phyloP scores from a whole-genome alignment of 331 rosid species.

The Cydonia oblonga region DNA sequence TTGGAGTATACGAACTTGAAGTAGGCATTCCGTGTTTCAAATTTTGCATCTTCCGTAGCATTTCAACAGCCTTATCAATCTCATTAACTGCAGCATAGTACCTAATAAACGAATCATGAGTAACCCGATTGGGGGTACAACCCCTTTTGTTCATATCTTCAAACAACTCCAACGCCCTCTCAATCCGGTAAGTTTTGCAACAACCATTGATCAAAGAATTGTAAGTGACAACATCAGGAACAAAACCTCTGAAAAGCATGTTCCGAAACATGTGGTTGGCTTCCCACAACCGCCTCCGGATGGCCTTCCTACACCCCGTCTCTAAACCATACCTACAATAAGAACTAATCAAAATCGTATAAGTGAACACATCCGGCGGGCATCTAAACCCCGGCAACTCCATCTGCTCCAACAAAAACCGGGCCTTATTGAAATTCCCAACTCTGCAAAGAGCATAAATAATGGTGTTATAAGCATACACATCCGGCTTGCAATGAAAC shows the following conservation, averaged over 20 bases:
- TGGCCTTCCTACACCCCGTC: slow-evolving; percentile 75
- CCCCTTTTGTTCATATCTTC: slow-evolving; percentile 69
- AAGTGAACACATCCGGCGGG: slow-evolving; percentile 67
- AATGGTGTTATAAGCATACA: slow-evolving; percentile 47
- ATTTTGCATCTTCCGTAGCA: slow-evolving; percentile 55
- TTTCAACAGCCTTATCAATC: slow-evolving; percentile 62
- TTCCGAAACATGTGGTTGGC: slow-evolving; percentile 69
- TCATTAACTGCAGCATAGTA: slow-evolving; percentile 73
- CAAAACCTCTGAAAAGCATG: slow-evolving; percentile 69
- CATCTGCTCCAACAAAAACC: slow-evolving; percentile 71
- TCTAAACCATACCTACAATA: slow-evolving; percentile 54
- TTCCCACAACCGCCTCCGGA: slow-evolving; percentile 65
- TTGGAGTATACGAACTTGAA: slow-evolving; percentile 69
- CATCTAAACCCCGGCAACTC: slow-evolving; percentile 77
- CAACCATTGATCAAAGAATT: slow-evolving; percentile 81
- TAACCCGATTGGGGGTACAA: slow-evolving; percentile 54
- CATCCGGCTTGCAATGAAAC: slow-evolving; percentile 59
- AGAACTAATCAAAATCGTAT: slow-evolving; percentile 55
- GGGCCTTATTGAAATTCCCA: slow-evolving; percentile 60
- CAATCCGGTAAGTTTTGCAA: slow-evolving; percentile 61
- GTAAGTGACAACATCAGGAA: slow-evolving; percentile 81
- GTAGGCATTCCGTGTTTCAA: slow-evolving; percentile 42
- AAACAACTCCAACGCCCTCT: slow-evolving; percentile 64
- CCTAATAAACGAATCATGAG: slow-evolving; percentile 66
- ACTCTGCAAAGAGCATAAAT: slow-evolving; percentile 59